Evolutionary conservation across 257 asterid genomes (phyloP).

Genomic region (Solanum medicagineum): DNA sequence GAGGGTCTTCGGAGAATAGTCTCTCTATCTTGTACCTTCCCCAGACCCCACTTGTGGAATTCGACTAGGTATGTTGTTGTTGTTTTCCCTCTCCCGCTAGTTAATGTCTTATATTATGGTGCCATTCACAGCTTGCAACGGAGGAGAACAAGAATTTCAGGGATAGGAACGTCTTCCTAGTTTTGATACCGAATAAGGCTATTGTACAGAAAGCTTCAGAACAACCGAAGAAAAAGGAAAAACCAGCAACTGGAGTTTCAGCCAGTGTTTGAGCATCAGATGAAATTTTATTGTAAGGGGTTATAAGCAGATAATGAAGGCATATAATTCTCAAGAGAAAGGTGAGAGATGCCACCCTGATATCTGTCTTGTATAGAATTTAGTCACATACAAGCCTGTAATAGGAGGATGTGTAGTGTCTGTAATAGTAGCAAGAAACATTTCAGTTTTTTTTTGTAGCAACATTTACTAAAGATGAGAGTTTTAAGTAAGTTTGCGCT

Average conservation of each 20-base stretch:
- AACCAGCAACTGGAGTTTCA: conserved; percentile 45
- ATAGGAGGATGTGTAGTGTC: conserved; percentile 4
- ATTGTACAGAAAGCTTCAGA: conserved; percentile 49
- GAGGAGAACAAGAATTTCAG: conserved; percentile 73
- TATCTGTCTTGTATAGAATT: conserved; percentile 29
- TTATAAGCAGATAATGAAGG: conserved; percentile 12
- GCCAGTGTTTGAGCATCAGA: conserved; percentile 43
- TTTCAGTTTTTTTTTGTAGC: conserved; percentile 1
- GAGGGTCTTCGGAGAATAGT: too few species aligned
- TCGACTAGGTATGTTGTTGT: too few species aligned
- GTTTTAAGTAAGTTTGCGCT: not conserved
- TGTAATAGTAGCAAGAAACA: not conserved
- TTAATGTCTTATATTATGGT: not conserved
- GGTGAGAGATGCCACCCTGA: conserved; percentile 11
- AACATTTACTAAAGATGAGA: not conserved
- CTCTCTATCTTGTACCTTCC: too few species aligned
- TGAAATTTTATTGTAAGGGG: not conserved
- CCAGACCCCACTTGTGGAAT: too few species aligned
- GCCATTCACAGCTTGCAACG: conserved; percentile 41
- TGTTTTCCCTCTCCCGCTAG: not conserved
- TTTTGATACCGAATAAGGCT: conserved; percentile 81
- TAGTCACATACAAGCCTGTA: conserved; percentile 8
- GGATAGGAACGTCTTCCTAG: conserved; percentile 57
- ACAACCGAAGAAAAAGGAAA: conserved; percentile 50
- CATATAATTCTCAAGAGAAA: conserved; percentile 5